A percentile compares a stretch with the other conserved stretches of the same genome.
phyloP scores from a whole-genome alignment of 1,284 basidiomycete genomes.

The Cutaneotrichosporon sp. region DNA sequence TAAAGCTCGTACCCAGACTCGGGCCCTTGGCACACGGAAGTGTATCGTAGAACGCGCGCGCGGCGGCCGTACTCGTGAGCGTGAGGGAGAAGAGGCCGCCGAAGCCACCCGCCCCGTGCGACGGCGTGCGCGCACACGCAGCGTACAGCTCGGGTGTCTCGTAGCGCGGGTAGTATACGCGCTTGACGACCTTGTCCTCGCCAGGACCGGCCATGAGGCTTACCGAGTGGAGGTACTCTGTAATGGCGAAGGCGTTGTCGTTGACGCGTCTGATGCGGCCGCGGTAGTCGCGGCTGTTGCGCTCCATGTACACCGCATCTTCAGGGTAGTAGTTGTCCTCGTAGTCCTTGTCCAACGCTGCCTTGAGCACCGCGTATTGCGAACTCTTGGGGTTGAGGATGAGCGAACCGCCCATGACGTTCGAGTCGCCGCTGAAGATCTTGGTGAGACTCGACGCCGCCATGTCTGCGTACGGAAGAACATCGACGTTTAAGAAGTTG shows the following conservation, averaged over 20 bases:
- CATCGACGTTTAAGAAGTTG: constrained; percentile 93
- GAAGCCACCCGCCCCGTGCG: constrained; percentile 64
- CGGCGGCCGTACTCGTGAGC: constrained; percentile 69
- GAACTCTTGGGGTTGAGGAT: constrained; percentile 77
- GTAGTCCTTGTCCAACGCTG: constrained; percentile 63
- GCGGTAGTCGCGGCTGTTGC: constrained; percentile 91
- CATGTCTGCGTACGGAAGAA: constrained; percentile 84
- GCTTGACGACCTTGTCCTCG: constrained; percentile 60
- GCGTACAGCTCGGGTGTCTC: constrained; percentile 70
- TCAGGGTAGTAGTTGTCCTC: constrained; percentile 88
- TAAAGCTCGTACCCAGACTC: constrained; percentile 93
- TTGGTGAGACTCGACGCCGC: constrained; percentile 94
- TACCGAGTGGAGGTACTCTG: constrained; percentile 66
- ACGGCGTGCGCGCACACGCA: constrained; percentile 55
- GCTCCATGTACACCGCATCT: constrained; percentile 95
- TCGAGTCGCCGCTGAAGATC: constrained; percentile 90
- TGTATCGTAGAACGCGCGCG: constrained; percentile 81
- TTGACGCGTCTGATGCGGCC: constrained; percentile 76
- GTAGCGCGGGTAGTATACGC: constrained; percentile 89
- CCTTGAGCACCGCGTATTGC: constrained; percentile 67
- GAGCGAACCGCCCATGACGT: constrained; percentile 95
- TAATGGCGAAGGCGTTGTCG: constrained; percentile 76
- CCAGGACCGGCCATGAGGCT: constrained; percentile 24
- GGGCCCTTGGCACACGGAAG: constrained; percentile 87
- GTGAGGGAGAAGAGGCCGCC: constrained; percentile 91